Conservation (phyloP, 1,284 basidiomycete species). For the Apiotrichum domesticum region DNA sequence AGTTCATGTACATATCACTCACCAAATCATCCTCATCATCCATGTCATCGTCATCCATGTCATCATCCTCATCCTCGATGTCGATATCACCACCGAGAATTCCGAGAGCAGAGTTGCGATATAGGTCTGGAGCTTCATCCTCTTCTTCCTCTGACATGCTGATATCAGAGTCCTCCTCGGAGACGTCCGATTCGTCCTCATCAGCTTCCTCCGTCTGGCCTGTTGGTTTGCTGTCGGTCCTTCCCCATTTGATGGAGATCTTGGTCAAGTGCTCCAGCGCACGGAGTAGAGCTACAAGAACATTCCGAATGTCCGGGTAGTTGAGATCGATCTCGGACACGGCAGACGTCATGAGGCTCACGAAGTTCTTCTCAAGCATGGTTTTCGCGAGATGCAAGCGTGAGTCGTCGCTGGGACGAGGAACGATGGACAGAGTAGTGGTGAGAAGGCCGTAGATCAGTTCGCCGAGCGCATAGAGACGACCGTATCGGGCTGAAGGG, state of each 20-base stretch:
- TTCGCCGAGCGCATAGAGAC: constrained; percentile 79
- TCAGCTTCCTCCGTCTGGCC: constrained; percentile 45
- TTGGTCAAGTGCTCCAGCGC: constrained; percentile 90
- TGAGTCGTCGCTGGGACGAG: constrained; percentile 18
- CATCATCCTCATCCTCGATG: constrained; percentile 62
- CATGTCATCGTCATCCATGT: constrained; percentile 68
- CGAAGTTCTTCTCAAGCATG: constrained; percentile 98
- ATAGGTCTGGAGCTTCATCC: constrained; percentile 66
- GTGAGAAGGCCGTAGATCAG: constrained; percentile 82
- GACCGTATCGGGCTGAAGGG: constrained; percentile 75
- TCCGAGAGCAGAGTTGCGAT: constrained; percentile 92
- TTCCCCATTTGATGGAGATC: constrained; percentile 94
- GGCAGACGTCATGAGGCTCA: constrained; percentile 78
- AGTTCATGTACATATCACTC: neutral
- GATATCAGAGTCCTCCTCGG: constrained; percentile 54
- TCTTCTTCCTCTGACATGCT: constrained; percentile 64
- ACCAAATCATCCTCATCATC: constrained; percentile 66
- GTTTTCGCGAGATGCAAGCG: constrained; percentile 74
- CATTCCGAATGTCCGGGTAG: constrained; percentile 80
- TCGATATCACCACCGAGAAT: constrained; percentile 65
- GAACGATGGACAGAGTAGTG: constrained; percentile 60
- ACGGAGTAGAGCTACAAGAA: constrained; percentile 78
- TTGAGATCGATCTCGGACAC: constrained; percentile 92
- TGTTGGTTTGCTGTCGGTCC: constrained; percentile 65
- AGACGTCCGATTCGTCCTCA: constrained; percentile 25